Conservation (phyloP, 306 rosid genomes). For the Quercus rubra region DNA sequence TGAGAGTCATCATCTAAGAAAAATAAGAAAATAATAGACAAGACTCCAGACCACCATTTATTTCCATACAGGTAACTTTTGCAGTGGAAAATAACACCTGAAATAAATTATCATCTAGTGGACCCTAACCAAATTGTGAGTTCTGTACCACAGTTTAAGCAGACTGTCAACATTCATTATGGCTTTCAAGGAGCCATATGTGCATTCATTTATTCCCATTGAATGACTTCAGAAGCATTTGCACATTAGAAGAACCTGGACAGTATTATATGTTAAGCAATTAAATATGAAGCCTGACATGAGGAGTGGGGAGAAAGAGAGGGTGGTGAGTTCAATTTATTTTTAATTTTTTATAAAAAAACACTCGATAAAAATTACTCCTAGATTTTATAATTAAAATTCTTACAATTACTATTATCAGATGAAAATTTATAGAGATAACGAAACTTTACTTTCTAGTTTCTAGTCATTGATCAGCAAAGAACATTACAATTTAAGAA, state of each 20-base stretch:
- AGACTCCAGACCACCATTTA: constrained; percentile 2
- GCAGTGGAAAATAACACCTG: not conserved
- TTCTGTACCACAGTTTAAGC: not conserved
- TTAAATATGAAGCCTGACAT: not conserved
- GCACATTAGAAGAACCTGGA: not conserved
- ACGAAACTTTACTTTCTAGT: not conserved
- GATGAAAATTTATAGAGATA: not conserved
- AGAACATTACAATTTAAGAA: not conserved
- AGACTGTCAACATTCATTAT: not conserved
- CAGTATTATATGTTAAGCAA: constrained; percentile 5
- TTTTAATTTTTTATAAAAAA: not conserved
- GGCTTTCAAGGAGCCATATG: not conserved
- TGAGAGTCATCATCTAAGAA: constrained; percentile 53
- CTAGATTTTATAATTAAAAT: not conserved
- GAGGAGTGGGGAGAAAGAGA: not conserved
- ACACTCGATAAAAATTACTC: not conserved
- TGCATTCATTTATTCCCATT: not conserved
- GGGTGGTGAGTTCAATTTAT: not conserved
- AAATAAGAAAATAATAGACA: constrained; percentile 12
- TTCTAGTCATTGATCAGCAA: constrained; percentile 1
- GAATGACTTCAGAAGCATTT: not conserved
- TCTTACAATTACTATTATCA: constrained; percentile 3
- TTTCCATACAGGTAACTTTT: not conserved
- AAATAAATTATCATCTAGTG: not conserved
- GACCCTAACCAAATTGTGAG: not conserved